Base-by-base conservation (phyloP, 805 yeast genomes). In the Wickerhamomyces strasburgensis region DNA sequence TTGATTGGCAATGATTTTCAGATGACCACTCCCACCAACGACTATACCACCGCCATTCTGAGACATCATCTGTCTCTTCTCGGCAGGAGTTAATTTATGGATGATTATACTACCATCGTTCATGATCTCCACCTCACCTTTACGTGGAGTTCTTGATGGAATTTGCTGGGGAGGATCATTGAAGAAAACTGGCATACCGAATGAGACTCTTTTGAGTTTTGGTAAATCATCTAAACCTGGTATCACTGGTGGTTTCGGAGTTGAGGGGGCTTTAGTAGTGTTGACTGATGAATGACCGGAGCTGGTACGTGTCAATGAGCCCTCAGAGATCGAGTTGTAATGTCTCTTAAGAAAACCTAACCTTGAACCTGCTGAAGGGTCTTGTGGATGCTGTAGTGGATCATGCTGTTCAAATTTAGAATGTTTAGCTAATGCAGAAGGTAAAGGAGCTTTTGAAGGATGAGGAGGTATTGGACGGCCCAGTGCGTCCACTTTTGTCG, bases 121-220 rank as follows among this genome's bases (percentile, higher is more conserved):
- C 34, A 70, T 51, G 2, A 78, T 65, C 47, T 77, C 84, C 11
- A 82, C 94, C 57, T 87, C 90, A 28, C 97, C 97, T 47, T 74
- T 71, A 48, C 84, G 68, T 13, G 97, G 96, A 35, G 69, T 73
- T 52, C 95, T 66, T 2, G 95, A 83, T 3, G 97, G 97, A 40
- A 89, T 84, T 55, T 88, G 96, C 52, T 89, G 97, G 1, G 96
- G 95, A 1, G 97, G 97, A 57, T 89, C 96, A 43, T 73, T 72
- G 25, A 72, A 74, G 51, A 86, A 78, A 13, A 85, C 81, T 25
- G 83, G 83, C 5, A 83, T 67, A 3, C 88, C 86, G 62, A 89
- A 89, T 0, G 81, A 70, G 5, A 87, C 95, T 46, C 85, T 69
- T 43, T 75, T 73, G 54, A 85, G 43, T 6, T 57, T 52, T 35